Evolutionary conservation across 2,329 filamentous ascomycete genomes (phyloP).

Genomic region (Diaporthe sp.): DNA sequence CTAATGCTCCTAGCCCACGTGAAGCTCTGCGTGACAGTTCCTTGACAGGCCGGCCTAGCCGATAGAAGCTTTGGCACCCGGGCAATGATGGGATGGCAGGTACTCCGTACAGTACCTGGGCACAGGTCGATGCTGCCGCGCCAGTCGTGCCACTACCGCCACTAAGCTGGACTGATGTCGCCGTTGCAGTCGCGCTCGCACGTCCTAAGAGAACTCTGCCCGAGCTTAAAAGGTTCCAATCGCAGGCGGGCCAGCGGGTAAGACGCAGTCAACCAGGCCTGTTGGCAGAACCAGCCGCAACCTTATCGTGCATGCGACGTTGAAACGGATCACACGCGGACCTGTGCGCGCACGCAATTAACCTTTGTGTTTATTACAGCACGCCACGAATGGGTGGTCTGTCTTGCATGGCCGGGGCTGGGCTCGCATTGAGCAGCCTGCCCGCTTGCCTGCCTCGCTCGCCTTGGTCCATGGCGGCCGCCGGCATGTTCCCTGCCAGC

Average conservation of each 20-base stretch:
- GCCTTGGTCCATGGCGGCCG: not conserved
- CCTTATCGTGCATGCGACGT: conserved; percentile 24
- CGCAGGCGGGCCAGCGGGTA: conserved; percentile 1
- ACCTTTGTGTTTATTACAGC: conserved; percentile 28
- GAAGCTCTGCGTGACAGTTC: conserved; percentile 27
- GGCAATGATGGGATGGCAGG: conserved; percentile 33
- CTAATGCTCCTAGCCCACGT: conserved; percentile 18
- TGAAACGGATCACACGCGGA: conserved; percentile 17
- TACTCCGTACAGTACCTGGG: conserved; percentile 9
- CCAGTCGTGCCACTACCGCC: not conserved
- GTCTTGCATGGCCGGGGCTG: conserved; percentile 22
- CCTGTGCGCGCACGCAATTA: conserved; percentile 18
- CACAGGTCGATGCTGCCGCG: conserved; percentile 19
- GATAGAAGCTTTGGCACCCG: conserved; percentile 26
- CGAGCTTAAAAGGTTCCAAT: conserved; percentile 28
- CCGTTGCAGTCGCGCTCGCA: conserved; percentile 31
- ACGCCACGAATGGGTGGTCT: conserved; percentile 16
- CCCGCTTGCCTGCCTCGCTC: conserved; percentile 14
- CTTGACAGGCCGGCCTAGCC: conserved; percentile 28
- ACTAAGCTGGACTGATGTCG: conserved; percentile 22
- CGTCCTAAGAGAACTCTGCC: conserved; percentile 24
- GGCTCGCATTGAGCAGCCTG: conserved; percentile 30
- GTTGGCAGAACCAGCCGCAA: conserved; percentile 20
- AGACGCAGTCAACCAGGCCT: not conserved
- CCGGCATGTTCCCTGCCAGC: conserved; percentile 18